phyloP scores from a whole-genome alignment of 495 filamentous ascomycete species.

The Diplogelasinospora grovesii region DNA sequence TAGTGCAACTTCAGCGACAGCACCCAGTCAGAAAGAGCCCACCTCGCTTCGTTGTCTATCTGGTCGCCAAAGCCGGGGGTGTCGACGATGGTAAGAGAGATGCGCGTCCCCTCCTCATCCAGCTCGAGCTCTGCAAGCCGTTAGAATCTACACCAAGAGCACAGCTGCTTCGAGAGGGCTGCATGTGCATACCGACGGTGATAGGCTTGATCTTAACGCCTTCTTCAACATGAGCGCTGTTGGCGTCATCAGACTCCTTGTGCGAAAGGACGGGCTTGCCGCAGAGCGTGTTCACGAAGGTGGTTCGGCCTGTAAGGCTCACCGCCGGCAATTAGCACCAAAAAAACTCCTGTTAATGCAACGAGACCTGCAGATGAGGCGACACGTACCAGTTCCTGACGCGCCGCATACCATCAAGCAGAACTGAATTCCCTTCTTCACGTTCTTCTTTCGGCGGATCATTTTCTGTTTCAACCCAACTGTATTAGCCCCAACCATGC shows the following conservation, averaged over 20 bases:
- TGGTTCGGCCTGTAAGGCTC: slow-evolving; percentile 77
- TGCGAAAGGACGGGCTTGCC: slow-evolving; percentile 81
- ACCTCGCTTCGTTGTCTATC: slow-evolving; percentile 98
- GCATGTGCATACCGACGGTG: slow-evolving; percentile 73
- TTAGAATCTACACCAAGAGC: slow-evolving; percentile 17
- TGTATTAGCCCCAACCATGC: slow-evolving; percentile 28
- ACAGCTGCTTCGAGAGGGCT: no score
- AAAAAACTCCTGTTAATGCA: no score
- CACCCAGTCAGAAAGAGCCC: not conserved
- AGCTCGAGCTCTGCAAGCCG: slow-evolving; percentile 71
- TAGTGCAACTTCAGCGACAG: slow-evolving; percentile 67
- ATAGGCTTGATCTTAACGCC: slow-evolving; percentile 97
- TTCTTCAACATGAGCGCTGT: slow-evolving; percentile 86
- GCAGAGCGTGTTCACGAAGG: slow-evolving; percentile 98
- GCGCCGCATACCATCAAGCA: slow-evolving; percentile 99
- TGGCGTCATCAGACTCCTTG: slow-evolving; percentile 87
- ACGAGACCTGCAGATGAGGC: not conserved
- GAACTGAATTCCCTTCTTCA: slow-evolving; percentile 99
- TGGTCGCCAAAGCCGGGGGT: slow-evolving; percentile 98
- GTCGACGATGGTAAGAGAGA: slow-evolving; percentile 96
- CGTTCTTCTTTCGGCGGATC: slow-evolving; percentile 99
- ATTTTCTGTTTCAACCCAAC: slow-evolving; percentile 56
- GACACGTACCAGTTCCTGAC: slow-evolving; percentile 82
- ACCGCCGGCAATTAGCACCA: no score
- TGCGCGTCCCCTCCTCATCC: slow-evolving; percentile 96